phyloP scores from a whole-genome alignment of 441 rosid genomes.

The Pelargonium fulgidum region DNA sequence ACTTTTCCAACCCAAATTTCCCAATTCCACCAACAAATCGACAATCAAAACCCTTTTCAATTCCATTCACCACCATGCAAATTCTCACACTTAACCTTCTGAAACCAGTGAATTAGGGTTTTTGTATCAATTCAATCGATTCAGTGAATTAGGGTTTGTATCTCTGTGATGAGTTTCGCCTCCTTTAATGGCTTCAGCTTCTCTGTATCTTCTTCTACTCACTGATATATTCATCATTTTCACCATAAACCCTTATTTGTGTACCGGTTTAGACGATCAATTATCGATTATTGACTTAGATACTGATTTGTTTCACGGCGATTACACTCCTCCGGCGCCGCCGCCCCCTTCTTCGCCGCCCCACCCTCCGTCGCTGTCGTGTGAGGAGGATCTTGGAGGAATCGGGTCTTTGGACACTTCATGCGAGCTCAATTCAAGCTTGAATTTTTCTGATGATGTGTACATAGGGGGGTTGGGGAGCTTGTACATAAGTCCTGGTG shows the following conservation, averaged over 20 bases:
- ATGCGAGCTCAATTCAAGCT: slow-evolving; percentile 45
- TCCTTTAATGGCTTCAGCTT: slow-evolving; percentile 25
- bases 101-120: not conserved
- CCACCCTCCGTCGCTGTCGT: slow-evolving; percentile 44
- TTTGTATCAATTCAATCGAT: not conserved
- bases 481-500: slow-evolving; percentile 38
- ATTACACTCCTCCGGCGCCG: slow-evolving; percentile 50
- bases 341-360: slow-evolving; percentile 43
- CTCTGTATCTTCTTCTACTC: slow-evolving; percentile 9
- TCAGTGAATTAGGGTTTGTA: not conserved
- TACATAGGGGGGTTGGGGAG: slow-evolving; percentile 53
- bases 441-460: slow-evolving; percentile 36
- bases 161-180: slow-evolving; percentile 15
- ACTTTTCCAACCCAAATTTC: not conserved
- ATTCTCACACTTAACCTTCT: not conserved
- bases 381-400: slow-evolving; percentile 48
- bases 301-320: slow-evolving; percentile 30
- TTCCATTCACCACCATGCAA: not conserved
- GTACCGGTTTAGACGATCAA: slow-evolving; percentile 21
- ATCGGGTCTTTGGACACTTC: slow-evolving; percentile 48
- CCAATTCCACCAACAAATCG: not conserved
- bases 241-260: slow-evolving; percentile 10
- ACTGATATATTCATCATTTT: slow-evolving; percentile 13
- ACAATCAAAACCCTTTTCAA: not conserved
- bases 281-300: slow-evolving; percentile 29